Conservation (phyloP, 805 yeast genomes). For the Hyphopichia homilentoma region DNA sequence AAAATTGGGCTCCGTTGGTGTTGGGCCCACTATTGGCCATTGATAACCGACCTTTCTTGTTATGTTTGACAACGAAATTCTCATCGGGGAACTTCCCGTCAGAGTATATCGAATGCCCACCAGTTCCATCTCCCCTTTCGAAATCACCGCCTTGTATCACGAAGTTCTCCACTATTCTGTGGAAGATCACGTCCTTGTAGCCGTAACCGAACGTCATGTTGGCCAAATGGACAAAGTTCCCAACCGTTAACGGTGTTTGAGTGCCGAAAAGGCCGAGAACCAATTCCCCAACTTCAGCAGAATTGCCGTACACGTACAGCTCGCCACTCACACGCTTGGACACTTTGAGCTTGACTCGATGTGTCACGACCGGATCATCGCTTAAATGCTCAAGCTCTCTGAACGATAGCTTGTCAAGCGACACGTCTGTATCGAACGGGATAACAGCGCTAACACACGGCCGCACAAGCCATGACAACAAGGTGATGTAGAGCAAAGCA, state of each 20-base stretch:
- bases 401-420: conserved; percentile 1
- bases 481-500: not conserved
- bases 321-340: conserved; percentile 19
- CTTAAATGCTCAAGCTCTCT: conserved; percentile 15
- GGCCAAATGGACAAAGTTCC: conserved; percentile 29
- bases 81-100: conserved; percentile 47
- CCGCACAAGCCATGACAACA: not conserved
- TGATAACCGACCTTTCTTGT: conserved; percentile 73
- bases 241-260: conserved; percentile 49
- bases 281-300: conserved; percentile 37
- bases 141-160: conserved; percentile 41
- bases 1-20: conserved; percentile 47
- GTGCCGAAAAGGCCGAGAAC: conserved; percentile 64
- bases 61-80: conserved; percentile 54
- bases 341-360: conserved; percentile 41
- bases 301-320: conserved; percentile 3
- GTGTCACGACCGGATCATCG: conserved; percentile 50
- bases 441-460: not conserved
- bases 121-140: conserved; percentile 62
- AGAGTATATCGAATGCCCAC: conserved; percentile 81
- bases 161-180: conserved; percentile 32
- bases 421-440: not conserved
- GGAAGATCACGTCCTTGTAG: conserved; percentile 62
- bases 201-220: conserved; percentile 43
- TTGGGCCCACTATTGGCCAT: conserved; percentile 71